Evolutionary conservation across 441 rosid species (phyloP).

Genomic region (Adansonia grandidieri): DNA sequence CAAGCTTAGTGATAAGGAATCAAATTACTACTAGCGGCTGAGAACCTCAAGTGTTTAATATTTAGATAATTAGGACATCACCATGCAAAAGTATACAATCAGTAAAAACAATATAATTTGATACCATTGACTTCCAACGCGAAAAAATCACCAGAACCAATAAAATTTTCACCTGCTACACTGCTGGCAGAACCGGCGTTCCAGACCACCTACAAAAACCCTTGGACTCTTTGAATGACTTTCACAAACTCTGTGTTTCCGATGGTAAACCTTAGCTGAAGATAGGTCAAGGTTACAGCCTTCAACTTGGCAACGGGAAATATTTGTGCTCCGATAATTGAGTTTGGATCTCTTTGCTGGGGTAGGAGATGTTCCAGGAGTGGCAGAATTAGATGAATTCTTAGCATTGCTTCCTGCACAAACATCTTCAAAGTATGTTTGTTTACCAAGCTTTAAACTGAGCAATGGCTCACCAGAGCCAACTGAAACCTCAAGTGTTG

Average conservation of each 20-base stretch:
- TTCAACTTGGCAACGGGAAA: slow-evolving; percentile 72
- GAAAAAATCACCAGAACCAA: neutral
- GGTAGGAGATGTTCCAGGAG: slow-evolving; percentile 46
- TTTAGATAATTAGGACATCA: neutral
- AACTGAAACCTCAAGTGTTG: slow-evolving; percentile 47
- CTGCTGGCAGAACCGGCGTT: slow-evolving; percentile 93
- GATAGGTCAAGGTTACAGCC: slow-evolving; percentile 84
- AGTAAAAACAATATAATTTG: slow-evolving; percentile 13
- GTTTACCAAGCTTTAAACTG: slow-evolving; percentile 79
- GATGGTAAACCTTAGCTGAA: slow-evolving; percentile 78
- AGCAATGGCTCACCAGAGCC: slow-evolving; percentile 65
- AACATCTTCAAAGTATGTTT: slow-evolving; percentile 60
- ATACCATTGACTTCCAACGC: neutral
- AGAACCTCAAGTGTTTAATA: neutral
- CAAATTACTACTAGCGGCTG: neutral
- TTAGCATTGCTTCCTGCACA: slow-evolving; percentile 45
- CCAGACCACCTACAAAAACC: slow-evolving; percentile 74
- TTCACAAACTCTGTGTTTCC: slow-evolving; percentile 82
- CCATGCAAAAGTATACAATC: slow-evolving; percentile 1
- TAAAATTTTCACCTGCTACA: slow-evolving; percentile 74
- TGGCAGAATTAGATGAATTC: slow-evolving; percentile 38
- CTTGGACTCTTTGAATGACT: slow-evolving; percentile 76
- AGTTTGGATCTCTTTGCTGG: slow-evolving; percentile 62
- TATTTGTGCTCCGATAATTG: slow-evolving; percentile 45
- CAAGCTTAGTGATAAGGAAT: neutral